Conservation (phyloP, 1,284 basidiomycete species). For the Trametes polyzona region DNA sequence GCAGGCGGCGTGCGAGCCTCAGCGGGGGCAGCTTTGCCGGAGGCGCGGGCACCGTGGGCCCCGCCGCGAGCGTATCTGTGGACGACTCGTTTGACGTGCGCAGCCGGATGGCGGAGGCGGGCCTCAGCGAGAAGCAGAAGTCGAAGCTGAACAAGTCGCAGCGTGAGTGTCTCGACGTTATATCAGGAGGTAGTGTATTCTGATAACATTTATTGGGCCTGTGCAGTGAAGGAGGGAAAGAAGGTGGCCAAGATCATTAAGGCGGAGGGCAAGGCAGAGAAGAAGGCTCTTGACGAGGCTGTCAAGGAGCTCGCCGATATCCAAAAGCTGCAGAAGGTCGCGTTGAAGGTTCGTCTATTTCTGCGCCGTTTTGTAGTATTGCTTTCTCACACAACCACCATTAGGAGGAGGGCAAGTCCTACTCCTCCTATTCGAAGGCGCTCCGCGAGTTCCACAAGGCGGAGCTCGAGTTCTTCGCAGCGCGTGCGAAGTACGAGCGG, state of each 20-base stretch:
- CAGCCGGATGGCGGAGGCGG: conserved; percentile 45
- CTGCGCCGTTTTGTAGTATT: neutral
- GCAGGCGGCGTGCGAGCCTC: conserved; percentile 36
- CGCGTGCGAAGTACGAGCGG: conserved; percentile 50
- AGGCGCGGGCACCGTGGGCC: conserved; percentile 52
- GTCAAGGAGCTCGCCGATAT: conserved; percentile 56
- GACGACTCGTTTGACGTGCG: conserved; percentile 43
- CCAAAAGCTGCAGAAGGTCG: conserved; percentile 55
- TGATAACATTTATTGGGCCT: neutral
- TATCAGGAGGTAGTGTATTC: neutral
- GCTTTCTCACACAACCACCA: neutral
- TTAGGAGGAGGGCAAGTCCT: conserved; percentile 52
- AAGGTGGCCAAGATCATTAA: conserved; percentile 56
- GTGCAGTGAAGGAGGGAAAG: conserved; percentile 53
- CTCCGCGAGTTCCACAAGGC: conserved; percentile 49
- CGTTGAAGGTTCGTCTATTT: conserved; percentile 51
- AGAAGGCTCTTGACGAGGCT: conserved; percentile 48
- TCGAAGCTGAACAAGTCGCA: conserved; percentile 50
- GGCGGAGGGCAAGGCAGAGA: conserved; percentile 55
- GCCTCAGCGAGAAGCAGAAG: conserved; percentile 49
- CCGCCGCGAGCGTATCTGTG: conserved; percentile 37
- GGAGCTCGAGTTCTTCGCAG: conserved; percentile 51
- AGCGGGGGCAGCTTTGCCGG: conserved; percentile 51
- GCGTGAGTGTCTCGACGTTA: conserved; percentile 38
- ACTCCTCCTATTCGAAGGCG: conserved; percentile 47